These are phyloP conservation scores for Trichoderma sp. DNA, from an alignment of 2,329 filamentous ascomycete genomes.

Conservation along the genomic window DNA sequence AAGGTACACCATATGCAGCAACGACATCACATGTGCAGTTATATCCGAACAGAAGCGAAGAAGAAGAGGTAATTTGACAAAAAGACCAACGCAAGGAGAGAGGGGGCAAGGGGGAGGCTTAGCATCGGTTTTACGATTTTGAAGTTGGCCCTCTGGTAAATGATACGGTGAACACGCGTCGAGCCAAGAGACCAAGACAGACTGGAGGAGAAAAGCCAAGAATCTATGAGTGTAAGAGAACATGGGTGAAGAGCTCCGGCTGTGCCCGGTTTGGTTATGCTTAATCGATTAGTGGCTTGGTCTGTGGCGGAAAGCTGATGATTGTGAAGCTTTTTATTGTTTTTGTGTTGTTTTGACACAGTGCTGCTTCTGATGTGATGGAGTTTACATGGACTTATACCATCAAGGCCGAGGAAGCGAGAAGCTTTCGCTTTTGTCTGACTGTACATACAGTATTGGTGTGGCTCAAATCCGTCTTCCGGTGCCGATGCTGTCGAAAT, in stretches of 20 bases:
- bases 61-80: not conserved
- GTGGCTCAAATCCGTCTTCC: not conserved
- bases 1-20: constrained; percentile 7
- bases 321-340: not conserved
- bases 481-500: not conserved
- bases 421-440: not conserved
- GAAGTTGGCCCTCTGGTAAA: not conserved
- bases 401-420: not conserved
- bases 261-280: constrained; percentile 3
- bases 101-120: not conserved
- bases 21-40: constrained; percentile 1
- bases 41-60: not conserved
- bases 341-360: not conserved
- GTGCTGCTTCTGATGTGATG: not conserved
- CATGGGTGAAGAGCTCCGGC: not conserved
- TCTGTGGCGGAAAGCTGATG: not conserved
- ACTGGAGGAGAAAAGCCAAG: not conserved
- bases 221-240: not conserved
- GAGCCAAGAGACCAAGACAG: constrained; percentile 1
- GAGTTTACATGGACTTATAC: not conserved
- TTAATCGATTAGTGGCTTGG: constrained; percentile 13
- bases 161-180: constrained; percentile 3
- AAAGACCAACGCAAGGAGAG: not conserved
- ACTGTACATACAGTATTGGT: not conserved
- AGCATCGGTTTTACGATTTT: not conserved